Base-by-base conservation (phyloP, 23 red algal species). In the Gracilaria caudata region DNA sequence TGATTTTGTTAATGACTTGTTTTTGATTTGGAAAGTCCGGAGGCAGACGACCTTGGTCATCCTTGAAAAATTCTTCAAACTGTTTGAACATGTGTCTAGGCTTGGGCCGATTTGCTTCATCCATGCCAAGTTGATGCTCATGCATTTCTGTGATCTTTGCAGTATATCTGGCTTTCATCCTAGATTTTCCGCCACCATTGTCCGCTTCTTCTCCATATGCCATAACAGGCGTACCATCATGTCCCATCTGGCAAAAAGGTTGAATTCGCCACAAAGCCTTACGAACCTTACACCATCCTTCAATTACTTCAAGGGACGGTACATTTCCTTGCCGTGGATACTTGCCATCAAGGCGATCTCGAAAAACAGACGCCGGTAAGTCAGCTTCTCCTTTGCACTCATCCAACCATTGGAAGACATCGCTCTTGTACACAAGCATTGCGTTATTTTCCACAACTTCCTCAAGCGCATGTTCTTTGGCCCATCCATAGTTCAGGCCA, bases 1-100 rank as follows among this genome's bases (percentile, higher is more conserved):
- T 73, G 44, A 86, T 86, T 45, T 86, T 86, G 63, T 86, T 86
- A 23, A 86, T 86, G 25, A 86, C 82, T 58, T 86, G 65, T 35
- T 72, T 86, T 39, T 73, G 82, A 49, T 73, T 72, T n/a, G 61
- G 82, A 40, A 86, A 86, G 66, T 86, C 82, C 16, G 82, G 65
- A 2, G 82, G 82, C 37, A 71, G 29, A 64, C 65, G 64, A 4
- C 82, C 82, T 57, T 71, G 64, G 13, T 73, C 61, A 37, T 73
- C 65, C 12, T 45, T 34, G 51, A 71, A 73, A 86, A 73, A 86
- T 3, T 71, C 66, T 86, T 86, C 61, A 86, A 86, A 71, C 49
- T 73, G 58, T 73, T 83, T 83, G 47, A 57, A 86, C 82, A 86
- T 86, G 25, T 73, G 43, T 33, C 82, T 28, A 7, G 64, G 82